A percentile compares a stretch with the other conserved stretches of the same genome.
These are phyloP conservation scores for Orbilia oligospora DNA, from an alignment of 2,329 filamentous ascomycete species.

Conservation along the genomic window DNA sequence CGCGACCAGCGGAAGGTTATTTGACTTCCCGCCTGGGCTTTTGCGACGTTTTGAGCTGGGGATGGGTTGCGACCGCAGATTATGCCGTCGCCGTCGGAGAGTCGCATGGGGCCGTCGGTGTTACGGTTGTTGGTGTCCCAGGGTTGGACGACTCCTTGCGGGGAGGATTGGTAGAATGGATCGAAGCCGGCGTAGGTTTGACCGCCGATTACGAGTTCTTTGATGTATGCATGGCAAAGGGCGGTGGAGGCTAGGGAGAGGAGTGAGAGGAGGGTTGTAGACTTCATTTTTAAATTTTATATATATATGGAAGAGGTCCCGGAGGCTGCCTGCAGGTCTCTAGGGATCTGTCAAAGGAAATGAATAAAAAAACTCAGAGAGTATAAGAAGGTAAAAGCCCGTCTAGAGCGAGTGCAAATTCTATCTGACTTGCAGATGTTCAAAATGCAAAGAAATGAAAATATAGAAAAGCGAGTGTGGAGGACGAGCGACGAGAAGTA, in stretches of 20 bases:
- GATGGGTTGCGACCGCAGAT: conserved; percentile 70
- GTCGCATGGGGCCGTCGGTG: conserved; percentile 69
- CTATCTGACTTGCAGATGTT: conserved; percentile 3
- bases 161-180: conserved; percentile 52
- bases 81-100: conserved; percentile 68
- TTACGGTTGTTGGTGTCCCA: conserved; percentile 28
- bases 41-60: conserved; percentile 67
- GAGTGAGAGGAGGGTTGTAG: conserved; percentile 44
- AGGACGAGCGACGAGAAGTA: background rate
- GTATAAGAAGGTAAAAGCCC: background rate
- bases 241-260: conserved; percentile 52
- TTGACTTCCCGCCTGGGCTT: conserved; percentile 69
- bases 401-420: background rate
- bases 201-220: conserved; percentile 61
- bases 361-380: background rate
- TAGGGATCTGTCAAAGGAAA: background rate
- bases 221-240: conserved; percentile 61
- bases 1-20: conserved; percentile 70
- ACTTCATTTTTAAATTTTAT: conserved; percentile 63
- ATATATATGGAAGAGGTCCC: background rate
- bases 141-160: conserved; percentile 64
- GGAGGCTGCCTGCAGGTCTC: conserved; percentile 7
- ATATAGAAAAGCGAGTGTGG: background rate
- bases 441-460: background rate
- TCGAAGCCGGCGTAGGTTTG: conserved; percentile 60